Evolutionary conservation across 805 yeast genomes (phyloP).

Genomic region (Metschnikowia amazonensis): DNA sequence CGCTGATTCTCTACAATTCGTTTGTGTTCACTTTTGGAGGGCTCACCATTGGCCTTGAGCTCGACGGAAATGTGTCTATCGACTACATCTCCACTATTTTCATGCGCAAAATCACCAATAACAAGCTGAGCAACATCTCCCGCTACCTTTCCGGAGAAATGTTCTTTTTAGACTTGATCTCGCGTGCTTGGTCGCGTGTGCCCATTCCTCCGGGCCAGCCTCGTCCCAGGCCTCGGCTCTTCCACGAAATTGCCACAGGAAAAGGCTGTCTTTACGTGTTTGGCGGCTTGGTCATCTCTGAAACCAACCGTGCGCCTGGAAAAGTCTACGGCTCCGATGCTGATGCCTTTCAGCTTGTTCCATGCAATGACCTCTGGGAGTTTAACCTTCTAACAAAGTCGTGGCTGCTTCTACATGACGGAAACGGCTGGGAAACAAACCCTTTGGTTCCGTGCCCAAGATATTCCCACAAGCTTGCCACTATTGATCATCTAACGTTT

Average conservation of each 20-base stretch:
- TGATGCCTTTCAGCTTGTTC: constrained; percentile 30
- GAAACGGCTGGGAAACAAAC: constrained; percentile 22
- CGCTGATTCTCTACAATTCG: constrained; percentile 55
- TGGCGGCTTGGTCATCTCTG: constrained; percentile 56
- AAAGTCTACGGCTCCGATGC: constrained; percentile 6
- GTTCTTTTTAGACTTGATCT: constrained; percentile 56
- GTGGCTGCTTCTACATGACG: constrained; percentile 54
- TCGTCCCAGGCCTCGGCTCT: constrained; percentile 48
- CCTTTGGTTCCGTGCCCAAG: constrained; percentile 35
- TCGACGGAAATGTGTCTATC: constrained; percentile 36
- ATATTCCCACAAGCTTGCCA: constrained; percentile 50
- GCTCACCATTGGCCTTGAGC: constrained; percentile 51
- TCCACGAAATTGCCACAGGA: constrained; percentile 53
- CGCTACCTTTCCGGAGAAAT: constrained; percentile 59
- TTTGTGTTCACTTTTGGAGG: constrained; percentile 69
- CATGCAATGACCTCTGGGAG: constrained; percentile 68
- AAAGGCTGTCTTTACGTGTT: constrained; percentile 52
- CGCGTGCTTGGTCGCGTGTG: constrained; percentile 54
- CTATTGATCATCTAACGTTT: constrained; percentile 35
- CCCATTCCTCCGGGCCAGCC: constrained; percentile 19
- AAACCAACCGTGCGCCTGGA: background rate
- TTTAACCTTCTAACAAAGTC: constrained; percentile 48
- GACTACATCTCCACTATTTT: constrained; percentile 39
- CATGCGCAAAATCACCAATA: constrained; percentile 23
- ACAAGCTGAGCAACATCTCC: constrained; percentile 25